These are phyloP conservation scores for Straminergon stramineum DNA, from an alignment of 225 moss, liverwort and hornwort species.

Conservation along the genomic window DNA sequence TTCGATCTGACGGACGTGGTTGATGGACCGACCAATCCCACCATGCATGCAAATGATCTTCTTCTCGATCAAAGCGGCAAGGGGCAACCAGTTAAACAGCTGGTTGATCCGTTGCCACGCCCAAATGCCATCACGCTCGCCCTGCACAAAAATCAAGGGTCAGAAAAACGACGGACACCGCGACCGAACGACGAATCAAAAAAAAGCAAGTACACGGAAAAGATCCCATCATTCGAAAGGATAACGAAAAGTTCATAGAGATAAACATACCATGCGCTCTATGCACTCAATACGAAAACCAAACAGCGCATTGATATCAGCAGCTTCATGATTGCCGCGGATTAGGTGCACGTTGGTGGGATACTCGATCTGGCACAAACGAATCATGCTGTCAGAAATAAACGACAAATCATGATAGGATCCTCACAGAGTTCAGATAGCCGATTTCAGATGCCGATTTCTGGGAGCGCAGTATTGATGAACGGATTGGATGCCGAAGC, in stretches of 20 bases:
- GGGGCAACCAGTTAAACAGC: constrained; percentile 92
- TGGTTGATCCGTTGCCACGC: constrained; percentile 94
- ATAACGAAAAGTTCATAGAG: neutral
- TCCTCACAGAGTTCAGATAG: neutral
- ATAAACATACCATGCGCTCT: constrained; percentile 71
- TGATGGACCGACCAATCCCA: constrained; percentile 94
- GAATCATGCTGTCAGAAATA: neutral
- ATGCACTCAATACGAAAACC: constrained; percentile 98
- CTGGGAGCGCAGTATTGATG: neutral
- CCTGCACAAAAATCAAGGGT: constrained; percentile 32
- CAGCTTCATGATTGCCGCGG: constrained; percentile 96
- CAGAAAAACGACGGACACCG: neutral
- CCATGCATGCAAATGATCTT: constrained; percentile 99
- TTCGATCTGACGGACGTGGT: constrained; percentile 86
- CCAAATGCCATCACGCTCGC: constrained; percentile 95
- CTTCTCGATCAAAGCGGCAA: constrained; percentile 92
- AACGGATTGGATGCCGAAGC: neutral
- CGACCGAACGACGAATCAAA: neutral
- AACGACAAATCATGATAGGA: neutral
- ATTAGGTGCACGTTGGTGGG: constrained; percentile 85
- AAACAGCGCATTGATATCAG: constrained; percentile 92
- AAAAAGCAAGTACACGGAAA: neutral
- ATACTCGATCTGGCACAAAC: constrained; percentile 63
- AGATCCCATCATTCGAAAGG: neutral
- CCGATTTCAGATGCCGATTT: neutral